Percentiles rank a stretch among this genome's conserved stretches.
These are phyloP conservation scores for Acanthamoeba culbertsoni DNA, from an alignment of 208 protist genomes.

Conservation along the genomic window DNA sequence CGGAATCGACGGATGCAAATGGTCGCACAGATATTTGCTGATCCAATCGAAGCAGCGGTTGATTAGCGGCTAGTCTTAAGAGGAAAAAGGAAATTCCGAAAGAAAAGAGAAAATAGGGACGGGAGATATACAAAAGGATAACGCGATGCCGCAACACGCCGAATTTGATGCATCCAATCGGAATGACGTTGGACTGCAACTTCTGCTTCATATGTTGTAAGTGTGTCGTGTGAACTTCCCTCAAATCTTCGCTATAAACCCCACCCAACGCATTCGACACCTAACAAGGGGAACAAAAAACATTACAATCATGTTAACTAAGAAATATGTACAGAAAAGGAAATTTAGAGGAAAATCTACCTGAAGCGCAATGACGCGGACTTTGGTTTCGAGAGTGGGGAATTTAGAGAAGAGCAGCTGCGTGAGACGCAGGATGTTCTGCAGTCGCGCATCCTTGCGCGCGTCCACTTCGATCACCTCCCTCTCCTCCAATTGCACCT, in stretches of 20 bases:
- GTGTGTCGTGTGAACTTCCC: background rate
- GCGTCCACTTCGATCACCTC: constrained; percentile 26
- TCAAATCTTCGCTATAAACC: background rate
- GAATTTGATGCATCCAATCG: constrained; percentile 1
- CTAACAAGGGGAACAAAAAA: background rate
- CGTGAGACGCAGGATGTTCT: constrained; percentile 7
- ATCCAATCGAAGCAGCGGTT: background rate
- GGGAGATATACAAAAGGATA: background rate
- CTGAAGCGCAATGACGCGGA: constrained; percentile 11
- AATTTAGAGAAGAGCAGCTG: constrained; percentile 55
- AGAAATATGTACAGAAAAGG: background rate
- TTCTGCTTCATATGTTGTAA: constrained; percentile 1
- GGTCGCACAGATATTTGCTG: constrained; percentile 42
- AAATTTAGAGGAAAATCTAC: background rate
- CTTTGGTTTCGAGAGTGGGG: constrained; percentile 37
- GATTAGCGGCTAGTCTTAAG: too few relatives aligned
- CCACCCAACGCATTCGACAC: constrained; percentile 30
- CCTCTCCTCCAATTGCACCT: background rate
- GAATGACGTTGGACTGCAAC: constrained; percentile 10
- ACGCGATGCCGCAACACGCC: constrained; percentile 19
- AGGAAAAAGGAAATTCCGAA: background rate
- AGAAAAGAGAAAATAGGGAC: background rate
- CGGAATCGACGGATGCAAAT: constrained; percentile 6
- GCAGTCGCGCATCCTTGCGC: background rate
- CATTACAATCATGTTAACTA: background rate